These are phyloP conservation scores for Rhizopogon vulgaris DNA, from an alignment of 768 basidiomycete genomes.

Conservation along the genomic window DNA sequence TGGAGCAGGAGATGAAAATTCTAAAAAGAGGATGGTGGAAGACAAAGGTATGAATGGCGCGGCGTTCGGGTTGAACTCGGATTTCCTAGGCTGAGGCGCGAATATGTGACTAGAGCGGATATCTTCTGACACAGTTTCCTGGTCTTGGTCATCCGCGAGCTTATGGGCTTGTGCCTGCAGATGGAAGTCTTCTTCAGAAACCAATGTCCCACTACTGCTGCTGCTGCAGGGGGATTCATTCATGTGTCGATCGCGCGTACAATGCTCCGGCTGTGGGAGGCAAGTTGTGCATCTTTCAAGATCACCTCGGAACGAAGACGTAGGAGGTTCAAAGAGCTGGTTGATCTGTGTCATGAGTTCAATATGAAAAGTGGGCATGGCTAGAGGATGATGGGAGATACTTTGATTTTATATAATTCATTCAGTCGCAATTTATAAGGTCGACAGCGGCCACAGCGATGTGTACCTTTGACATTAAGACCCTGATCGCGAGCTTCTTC, in stretches of 20 bases:
- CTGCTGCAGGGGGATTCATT: slow-evolving; percentile 3
- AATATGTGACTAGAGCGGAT: not conserved
- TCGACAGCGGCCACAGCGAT: not conserved
- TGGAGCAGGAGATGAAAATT: not conserved
- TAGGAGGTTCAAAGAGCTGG: not conserved
- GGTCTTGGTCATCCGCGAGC: not conserved
- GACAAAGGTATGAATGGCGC: slow-evolving; percentile 5
- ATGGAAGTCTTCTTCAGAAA: slow-evolving; percentile 3
- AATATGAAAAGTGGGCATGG: not conserved
- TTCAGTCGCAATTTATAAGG: not conserved
- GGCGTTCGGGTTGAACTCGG: slow-evolving; percentile 3
- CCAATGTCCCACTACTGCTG: slow-evolving; percentile 1
- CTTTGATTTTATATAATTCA: not conserved
- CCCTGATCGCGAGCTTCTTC: not conserved
- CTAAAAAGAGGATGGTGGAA: not conserved
- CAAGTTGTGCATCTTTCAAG: not conserved
- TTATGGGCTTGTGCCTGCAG: too few species aligned
- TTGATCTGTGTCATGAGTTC: not conserved
- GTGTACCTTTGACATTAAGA: not conserved
- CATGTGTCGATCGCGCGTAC: not conserved
- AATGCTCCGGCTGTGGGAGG: not conserved
- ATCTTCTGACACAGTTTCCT: not conserved
- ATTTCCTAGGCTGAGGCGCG: not conserved
- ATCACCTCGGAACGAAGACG: not conserved
- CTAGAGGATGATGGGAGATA: not conserved